Conservation (phyloP, 257 asterid genomes). For the Nicotiana sylvestris region DNA sequence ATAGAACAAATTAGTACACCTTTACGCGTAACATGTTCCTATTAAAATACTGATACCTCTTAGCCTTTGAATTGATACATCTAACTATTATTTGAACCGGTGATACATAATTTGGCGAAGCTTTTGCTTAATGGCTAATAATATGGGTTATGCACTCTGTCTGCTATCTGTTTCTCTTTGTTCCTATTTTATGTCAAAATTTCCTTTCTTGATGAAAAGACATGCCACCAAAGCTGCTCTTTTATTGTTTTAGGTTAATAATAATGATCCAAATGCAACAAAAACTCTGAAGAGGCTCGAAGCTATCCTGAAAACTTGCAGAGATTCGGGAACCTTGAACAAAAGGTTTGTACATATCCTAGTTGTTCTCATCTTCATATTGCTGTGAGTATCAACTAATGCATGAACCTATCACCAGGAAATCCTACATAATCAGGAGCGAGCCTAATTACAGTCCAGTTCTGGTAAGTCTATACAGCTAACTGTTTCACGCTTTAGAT, state of each 20-base stretch:
- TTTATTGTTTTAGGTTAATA: conserved; percentile 46
- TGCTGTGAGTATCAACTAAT: conserved; percentile 10
- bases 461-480: conserved; percentile 41
- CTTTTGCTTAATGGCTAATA: not conserved
- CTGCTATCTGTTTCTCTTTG: not conserved
- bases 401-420: conserved; percentile 38
- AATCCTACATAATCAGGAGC: conserved; percentile 56
- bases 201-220: not conserved
- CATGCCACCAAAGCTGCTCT: not conserved
- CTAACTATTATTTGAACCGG: not conserved
- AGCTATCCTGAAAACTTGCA: conserved; percentile 63
- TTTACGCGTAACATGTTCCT: not conserved
- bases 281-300: conserved; percentile 63
- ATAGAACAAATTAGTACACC: not conserved
- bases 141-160: not conserved
- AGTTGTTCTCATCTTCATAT: not conserved
- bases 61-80: not conserved
- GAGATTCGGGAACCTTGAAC: conserved; percentile 66
- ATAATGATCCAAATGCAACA: conserved; percentile 76
- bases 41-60: not conserved
- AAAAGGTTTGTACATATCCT: conserved; percentile 27
- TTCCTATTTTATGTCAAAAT: not conserved
- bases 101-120: not conserved
- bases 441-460: conserved; percentile 47
- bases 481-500: not conserved